Conservation (phyloP, 2,329 filamentous ascomycete species). For the Nothophoma quercina region DNA sequence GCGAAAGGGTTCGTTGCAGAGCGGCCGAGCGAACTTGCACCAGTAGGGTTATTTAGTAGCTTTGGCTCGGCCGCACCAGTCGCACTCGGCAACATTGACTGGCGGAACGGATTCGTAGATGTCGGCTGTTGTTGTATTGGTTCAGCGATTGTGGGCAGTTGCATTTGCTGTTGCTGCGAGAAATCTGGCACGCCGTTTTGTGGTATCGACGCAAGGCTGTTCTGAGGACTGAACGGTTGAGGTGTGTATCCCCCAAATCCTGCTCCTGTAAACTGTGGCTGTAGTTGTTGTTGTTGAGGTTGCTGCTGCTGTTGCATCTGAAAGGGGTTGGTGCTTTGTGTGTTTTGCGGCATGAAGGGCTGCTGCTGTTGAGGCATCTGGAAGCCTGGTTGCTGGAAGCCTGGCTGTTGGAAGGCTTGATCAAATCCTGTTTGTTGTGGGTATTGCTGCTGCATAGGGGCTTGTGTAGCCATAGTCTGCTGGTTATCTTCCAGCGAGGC, state of each 20-base stretch:
- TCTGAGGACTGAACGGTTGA: constrained; percentile 61
- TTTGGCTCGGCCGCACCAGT: constrained; percentile 36
- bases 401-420: constrained; percentile 26
- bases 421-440: constrained; percentile 39
- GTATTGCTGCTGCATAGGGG: constrained; percentile 45
- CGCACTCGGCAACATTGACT: constrained; percentile 74
- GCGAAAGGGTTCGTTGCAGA: constrained; percentile 90
- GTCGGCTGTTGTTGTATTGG: constrained; percentile 60
- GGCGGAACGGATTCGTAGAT: constrained; percentile 90
- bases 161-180: constrained; percentile 43
- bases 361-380: constrained; percentile 53
- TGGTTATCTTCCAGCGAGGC: constrained; percentile 46
- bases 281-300: constrained; percentile 55
- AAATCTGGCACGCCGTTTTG: constrained; percentile 59
- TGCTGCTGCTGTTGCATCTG: constrained; percentile 70
- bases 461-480: constrained; percentile 45
- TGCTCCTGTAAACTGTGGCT: constrained; percentile 72
- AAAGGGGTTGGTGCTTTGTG: constrained; percentile 89
- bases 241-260: constrained; percentile 84
- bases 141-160: constrained; percentile 44
- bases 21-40: constrained; percentile 55
- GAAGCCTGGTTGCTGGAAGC: constrained; percentile 32
- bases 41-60: constrained; percentile 42
- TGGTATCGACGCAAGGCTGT: constrained; percentile 57
- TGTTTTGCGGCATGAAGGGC: constrained; percentile 63